Base-by-base conservation (phyloP, 2,329 filamentous ascomycete genomes). In the Neofusicoccum ribis region DNA sequence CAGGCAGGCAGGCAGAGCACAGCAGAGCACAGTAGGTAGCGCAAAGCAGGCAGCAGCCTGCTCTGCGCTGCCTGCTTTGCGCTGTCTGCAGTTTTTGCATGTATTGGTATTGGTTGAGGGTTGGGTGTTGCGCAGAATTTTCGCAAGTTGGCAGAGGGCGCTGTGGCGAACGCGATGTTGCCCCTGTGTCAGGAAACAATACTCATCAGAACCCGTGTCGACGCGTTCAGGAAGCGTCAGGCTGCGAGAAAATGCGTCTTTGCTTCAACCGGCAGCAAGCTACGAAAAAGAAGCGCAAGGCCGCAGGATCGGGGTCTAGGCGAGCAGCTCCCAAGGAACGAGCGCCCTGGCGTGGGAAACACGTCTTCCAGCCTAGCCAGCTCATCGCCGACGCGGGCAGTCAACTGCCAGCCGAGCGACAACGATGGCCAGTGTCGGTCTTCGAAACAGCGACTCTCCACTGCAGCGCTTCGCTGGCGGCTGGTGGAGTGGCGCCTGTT, bases 381-480 rank as follows among this genome's bases (percentile, higher is more conserved):
- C 56, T 34, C 56, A 60, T 36, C 41, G 31, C 8, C 56, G 34
- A 41, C 54, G 27, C 2, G 36, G 39, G 11, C 14, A 36, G 8
- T 1, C 14, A 12, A 27, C 37, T 27, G 17, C 52, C 7, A 43
- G 37, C 6, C 37, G 5, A 44, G 12, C 1, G 43, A 7, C 11
- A 2, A 7, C 12, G 41, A 46, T 46, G 8, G 31, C 23, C 56
- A 36, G 43, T 37, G 11, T 47, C 56, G 39, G 6, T 5, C 7
- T 11, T 41, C 54, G 23, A 44, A 44, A 58, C 37, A 47, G 20
- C 20, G 15, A 31, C 54, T 59, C 56, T 60, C 56, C 56, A 59
- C 54, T 34, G 9, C 23, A 27, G 56, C 56, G 56, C 56, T 47
- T 60, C 56, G 56, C 56, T 60, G 56, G 56, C 56, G 43, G 11